Percentiles rank a stretch among this genome's conserved stretches.
phyloP scores from a whole-genome alignment of 1,284 basidiomycete species.

The Limonomyces culmigenus region DNA sequence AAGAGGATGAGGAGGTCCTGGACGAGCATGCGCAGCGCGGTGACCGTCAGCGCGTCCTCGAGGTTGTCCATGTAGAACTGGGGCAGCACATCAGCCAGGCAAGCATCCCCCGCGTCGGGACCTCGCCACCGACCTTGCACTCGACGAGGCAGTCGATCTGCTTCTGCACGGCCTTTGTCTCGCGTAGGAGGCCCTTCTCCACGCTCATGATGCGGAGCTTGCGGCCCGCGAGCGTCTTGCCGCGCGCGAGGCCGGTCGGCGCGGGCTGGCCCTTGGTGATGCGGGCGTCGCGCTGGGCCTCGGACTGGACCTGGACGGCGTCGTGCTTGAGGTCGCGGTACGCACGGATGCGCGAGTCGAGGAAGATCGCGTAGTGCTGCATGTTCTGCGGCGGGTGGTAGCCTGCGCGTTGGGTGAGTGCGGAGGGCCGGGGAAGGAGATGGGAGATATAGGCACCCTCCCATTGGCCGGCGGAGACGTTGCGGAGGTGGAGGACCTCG shows the following conservation, averaged over 20 bases:
- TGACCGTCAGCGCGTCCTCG: slow-evolving; percentile 81
- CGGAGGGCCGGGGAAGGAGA: slow-evolving; percentile 4
- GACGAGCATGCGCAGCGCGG: slow-evolving; percentile 87
- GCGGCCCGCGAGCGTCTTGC: slow-evolving; percentile 65
- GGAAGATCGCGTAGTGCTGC: slow-evolving; percentile 75
- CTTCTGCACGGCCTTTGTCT: slow-evolving; percentile 82
- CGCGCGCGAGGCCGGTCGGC: slow-evolving; percentile 26
- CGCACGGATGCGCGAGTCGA: slow-evolving; percentile 79
- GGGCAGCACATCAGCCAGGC: neutral
- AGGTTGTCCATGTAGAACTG: slow-evolving; percentile 91
- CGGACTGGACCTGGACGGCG: slow-evolving; percentile 78
- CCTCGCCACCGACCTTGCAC: slow-evolving; percentile 54
- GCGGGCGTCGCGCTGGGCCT: slow-evolving; percentile 72
- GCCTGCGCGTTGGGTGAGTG: slow-evolving; percentile 24
- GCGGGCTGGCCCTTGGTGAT: slow-evolving; percentile 45
- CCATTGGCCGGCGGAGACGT: slow-evolving; percentile 64
- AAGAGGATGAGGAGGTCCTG: slow-evolving; percentile 94
- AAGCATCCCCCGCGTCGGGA: neutral
- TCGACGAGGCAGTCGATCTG: slow-evolving; percentile 80
- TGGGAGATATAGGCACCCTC: slow-evolving; percentile 38
- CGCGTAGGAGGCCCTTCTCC: slow-evolving; percentile 87
- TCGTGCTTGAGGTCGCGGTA: slow-evolving; percentile 91
- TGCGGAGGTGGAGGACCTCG: slow-evolving; percentile 65
- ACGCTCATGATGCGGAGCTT: slow-evolving; percentile 86
- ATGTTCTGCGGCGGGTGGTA: slow-evolving; percentile 79